Evolutionary conservation across 495 filamentous ascomycete genomes (phyloP).

Genomic region (Neurospora sp.): DNA sequence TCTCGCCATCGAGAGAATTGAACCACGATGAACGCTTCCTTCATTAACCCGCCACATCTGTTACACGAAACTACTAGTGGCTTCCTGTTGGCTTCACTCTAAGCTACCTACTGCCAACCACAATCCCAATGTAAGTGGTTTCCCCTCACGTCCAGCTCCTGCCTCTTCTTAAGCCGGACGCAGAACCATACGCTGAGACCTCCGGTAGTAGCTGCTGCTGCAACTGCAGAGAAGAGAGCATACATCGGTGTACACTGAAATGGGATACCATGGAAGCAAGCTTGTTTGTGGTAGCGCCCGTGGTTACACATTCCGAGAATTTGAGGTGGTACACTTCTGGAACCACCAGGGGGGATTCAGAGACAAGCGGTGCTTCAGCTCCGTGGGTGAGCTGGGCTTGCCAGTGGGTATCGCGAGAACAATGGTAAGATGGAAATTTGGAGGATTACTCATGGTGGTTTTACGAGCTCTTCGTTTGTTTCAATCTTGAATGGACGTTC

Average conservation of each 20-base stretch:
- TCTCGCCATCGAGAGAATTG: neutral
- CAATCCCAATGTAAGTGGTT: neutral
- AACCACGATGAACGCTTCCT: neutral
- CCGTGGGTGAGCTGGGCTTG: neutral
- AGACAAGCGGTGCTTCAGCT: neutral
- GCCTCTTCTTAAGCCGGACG: neutral
- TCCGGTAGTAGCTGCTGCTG: neutral
- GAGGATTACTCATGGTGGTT: neutral
- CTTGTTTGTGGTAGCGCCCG: neutral
- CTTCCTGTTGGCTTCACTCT: neutral
- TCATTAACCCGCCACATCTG: neutral
- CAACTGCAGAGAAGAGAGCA: neutral
- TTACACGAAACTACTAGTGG: neutral
- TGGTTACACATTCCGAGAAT: neutral
- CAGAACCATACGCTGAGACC: neutral
- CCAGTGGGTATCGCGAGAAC: neutral
- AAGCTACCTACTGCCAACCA: neutral
- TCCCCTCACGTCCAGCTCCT: neutral
- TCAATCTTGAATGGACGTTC: neutral
- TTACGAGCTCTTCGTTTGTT: neutral
- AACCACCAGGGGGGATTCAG: neutral
- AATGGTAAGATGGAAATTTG: neutral
- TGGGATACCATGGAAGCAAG: neutral
- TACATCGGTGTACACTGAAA: neutral
- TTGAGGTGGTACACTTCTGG: neutral